These are phyloP conservation scores for Colletotrichum echinochloae DNA, from an alignment of 2,329 filamentous ascomycete species.

Conservation along the genomic window DNA sequence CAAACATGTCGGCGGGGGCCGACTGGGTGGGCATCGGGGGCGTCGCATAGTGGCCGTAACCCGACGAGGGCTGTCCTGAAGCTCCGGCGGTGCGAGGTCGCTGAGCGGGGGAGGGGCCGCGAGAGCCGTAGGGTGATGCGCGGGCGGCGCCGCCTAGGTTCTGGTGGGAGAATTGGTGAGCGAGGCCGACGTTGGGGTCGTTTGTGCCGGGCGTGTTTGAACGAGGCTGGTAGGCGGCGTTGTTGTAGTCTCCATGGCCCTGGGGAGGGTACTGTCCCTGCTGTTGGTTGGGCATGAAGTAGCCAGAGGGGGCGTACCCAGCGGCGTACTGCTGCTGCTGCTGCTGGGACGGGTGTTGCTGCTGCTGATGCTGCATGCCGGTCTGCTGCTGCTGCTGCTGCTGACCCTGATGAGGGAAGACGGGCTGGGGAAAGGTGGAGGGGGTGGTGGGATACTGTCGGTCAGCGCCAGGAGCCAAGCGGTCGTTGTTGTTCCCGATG, in stretches of 20 bases:
- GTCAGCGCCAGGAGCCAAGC: constrained; percentile 70
- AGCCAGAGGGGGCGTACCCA: constrained; percentile 61
- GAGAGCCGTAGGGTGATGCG: constrained; percentile 75
- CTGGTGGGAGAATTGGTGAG: constrained; percentile 97
- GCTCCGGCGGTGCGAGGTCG: constrained; percentile 88
- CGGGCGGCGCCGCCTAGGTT: constrained; percentile 83
- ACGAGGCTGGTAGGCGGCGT: constrained; percentile 60
- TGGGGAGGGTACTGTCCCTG: constrained; percentile 56
- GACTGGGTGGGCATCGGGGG: constrained; percentile 73
- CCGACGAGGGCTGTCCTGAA: constrained; percentile 67
- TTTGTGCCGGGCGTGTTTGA: constrained; percentile 73
- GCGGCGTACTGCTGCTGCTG: constrained; percentile 61
- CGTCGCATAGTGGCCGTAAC: constrained; percentile 75
- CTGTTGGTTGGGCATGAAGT: constrained; percentile 74
- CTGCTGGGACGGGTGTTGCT: constrained; percentile 48
- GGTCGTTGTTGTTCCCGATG: constrained; percentile 74
- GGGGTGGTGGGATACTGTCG: constrained; percentile 87
- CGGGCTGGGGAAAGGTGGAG: constrained; percentile 95
- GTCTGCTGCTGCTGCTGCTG: constrained; percentile 51
- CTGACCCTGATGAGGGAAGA: constrained; percentile 62
- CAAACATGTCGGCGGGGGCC: constrained; percentile 77
- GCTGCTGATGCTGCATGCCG: constrained; percentile 46
- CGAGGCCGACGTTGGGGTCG: constrained; percentile 89
- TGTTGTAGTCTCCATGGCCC: constrained; percentile 58
- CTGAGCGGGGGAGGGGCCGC: constrained; percentile 76